These are phyloP conservation scores for Eutrema yunnanense DNA, from an alignment of 345 rosid genomes.

Conservation along the genomic window DNA sequence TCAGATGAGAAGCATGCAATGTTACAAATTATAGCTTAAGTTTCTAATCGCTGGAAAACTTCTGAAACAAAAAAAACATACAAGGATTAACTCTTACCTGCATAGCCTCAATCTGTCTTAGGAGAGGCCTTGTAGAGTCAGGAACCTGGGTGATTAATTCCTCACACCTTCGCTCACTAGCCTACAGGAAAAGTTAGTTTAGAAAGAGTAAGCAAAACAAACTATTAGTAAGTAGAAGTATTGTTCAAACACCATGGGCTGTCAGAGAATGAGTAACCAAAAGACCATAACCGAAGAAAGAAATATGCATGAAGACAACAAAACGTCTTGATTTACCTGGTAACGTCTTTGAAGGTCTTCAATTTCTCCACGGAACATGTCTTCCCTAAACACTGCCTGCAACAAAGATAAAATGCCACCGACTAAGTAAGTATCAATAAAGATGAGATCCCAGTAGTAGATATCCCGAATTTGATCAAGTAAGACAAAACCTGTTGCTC, in stretches of 20 bases:
- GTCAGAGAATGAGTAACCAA: not conserved
- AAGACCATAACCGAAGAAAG: not conserved
- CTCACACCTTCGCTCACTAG: conserved; percentile 98
- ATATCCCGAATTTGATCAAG: conserved; percentile 10
- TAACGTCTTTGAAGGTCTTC: conserved; percentile 92
- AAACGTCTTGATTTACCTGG: conserved; percentile 49
- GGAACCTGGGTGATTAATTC: conserved; percentile 97
- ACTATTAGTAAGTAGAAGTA: not conserved
- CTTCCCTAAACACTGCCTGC: conserved; percentile 82
- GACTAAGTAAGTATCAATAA: conserved; percentile 3
- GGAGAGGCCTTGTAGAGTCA: conserved; percentile 96
- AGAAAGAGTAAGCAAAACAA: conserved; percentile 3
- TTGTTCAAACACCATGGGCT: not conserved
- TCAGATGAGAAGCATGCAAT: conserved; percentile 13
- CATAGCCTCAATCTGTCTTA: conserved; percentile 97
- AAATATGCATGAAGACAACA: not conserved
- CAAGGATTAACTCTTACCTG: conserved; percentile 48
- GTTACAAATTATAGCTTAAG: not conserved
- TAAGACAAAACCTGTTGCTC: conserved; percentile 80
- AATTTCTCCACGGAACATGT: conserved; percentile 65
- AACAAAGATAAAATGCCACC: conserved; percentile 2
- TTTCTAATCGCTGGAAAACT: not conserved
- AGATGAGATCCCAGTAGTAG: not conserved
- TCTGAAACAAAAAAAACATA: not conserved
- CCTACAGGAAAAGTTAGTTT: conserved; percentile 40